These are phyloP conservation scores for Trichoderma sp. DNA, from an alignment of 2,329 filamentous ascomycete genomes.

Conservation along the genomic window DNA sequence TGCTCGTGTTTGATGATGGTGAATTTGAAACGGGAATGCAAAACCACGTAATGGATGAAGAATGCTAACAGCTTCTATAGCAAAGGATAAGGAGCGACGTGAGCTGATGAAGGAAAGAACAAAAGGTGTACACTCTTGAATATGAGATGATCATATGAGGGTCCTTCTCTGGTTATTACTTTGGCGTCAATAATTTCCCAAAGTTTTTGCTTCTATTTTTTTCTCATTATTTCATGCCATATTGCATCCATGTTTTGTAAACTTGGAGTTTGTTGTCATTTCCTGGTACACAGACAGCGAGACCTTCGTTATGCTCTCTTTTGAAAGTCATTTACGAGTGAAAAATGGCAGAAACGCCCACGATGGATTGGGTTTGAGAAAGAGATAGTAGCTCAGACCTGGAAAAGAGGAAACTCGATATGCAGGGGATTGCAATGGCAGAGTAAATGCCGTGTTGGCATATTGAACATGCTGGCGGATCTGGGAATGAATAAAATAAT, in stretches of 20 bases:
- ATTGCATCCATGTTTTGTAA: constrained; percentile 9
- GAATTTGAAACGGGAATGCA: constrained; percentile 25
- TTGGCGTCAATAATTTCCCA: not conserved
- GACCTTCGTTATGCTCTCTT: not conserved
- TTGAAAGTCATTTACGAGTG: not conserved
- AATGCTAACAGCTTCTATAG: constrained; percentile 48
- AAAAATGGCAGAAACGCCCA: not conserved
- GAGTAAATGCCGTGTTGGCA: not conserved
- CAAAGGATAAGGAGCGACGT: constrained; percentile 67
- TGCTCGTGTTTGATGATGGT: constrained; percentile 56
- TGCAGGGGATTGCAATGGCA: not conserved
- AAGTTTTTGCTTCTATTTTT: no score
- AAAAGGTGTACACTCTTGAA: constrained; percentile 47
- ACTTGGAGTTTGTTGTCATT: constrained; percentile 21
- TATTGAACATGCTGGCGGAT: not conserved
- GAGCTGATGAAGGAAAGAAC: constrained; percentile 68
- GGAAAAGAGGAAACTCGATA: not conserved
- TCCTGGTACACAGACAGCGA: constrained; percentile 17
- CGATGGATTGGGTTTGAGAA: not conserved
- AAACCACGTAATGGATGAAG: not conserved
- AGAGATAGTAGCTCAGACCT: not conserved
- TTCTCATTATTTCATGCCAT: constrained; percentile 4
- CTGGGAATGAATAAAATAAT: not conserved
- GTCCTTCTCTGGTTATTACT: not conserved
- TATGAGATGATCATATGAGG: not conserved